Percentiles rank a stretch among this genome's conserved stretches.
Evolutionary conservation across 371 early-diverging fungal species (phyloP).

Genomic region (Mucor lusitanicus): DNA sequence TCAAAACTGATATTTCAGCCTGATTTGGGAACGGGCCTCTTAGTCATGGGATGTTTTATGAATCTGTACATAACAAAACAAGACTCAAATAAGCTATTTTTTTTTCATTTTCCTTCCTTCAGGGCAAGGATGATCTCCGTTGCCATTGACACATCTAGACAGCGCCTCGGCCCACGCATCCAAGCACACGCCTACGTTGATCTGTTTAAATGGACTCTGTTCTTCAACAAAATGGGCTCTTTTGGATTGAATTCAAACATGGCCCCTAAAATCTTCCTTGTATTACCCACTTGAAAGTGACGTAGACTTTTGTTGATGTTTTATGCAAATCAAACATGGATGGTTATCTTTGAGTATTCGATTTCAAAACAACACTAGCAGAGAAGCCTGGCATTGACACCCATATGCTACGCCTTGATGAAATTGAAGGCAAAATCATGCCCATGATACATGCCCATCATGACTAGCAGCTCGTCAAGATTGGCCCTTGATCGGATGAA

Average conservation of each 20-base stretch:
- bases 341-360: neutral
- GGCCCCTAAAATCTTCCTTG: neutral
- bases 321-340: neutral
- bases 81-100: neutral
- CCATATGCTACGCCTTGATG: neutral
- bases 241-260: constrained; percentile 1
- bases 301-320: neutral
- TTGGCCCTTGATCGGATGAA: constrained; percentile 1
- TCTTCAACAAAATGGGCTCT: neutral
- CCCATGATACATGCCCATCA: neutral
- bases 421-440: too few relatives aligned
- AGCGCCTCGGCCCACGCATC: too few relatives aligned
- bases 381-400: neutral
- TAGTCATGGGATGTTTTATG: neutral
- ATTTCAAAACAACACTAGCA: neutral
- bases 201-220: neutral
- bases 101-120: too few relatives aligned
- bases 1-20: neutral
- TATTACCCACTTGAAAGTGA: neutral
- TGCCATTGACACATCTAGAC: too few relatives aligned
- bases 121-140: too few relatives aligned
- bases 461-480: neutral
- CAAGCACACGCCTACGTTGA: neutral
- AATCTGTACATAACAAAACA: neutral
- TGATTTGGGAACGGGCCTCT: neutral